Percentiles rank a stretch among this genome's conserved stretches.
Evolutionary conservation across 306 rosid species (phyloP).

Genomic region (Cicer chorassanicum): DNA sequence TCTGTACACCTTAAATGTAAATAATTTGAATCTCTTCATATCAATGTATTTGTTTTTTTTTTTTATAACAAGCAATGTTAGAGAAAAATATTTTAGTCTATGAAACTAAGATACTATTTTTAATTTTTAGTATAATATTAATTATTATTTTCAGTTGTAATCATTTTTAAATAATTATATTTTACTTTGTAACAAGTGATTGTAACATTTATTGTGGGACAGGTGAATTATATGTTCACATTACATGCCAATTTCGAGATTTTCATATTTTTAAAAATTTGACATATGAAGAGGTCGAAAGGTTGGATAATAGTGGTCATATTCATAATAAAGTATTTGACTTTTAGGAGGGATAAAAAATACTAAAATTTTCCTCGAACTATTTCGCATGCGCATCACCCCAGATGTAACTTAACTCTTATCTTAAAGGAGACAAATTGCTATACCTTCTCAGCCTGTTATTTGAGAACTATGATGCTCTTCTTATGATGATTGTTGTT

Average conservation of each 20-base stretch:
- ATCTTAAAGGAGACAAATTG: constrained; percentile 9
- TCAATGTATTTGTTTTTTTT: too few relatives aligned
- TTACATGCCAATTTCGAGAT: background rate
- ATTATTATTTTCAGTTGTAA: too few relatives aligned
- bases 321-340: constrained; percentile 25
- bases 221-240: background rate
- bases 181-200: too few relatives aligned
- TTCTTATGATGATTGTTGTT: background rate
- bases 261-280: background rate
- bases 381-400: constrained; percentile 25
- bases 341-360: background rate
- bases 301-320: constrained; percentile 10
- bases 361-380: background rate
- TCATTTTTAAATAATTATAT: too few relatives aligned
- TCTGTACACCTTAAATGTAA: too few relatives aligned
- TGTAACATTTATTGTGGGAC: too few relatives aligned
- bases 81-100: background rate
- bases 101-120: background rate
- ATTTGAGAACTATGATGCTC: background rate
- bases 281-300: constrained; percentile 28
- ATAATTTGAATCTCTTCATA: too few relatives aligned
- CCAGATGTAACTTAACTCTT: background rate
- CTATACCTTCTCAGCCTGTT: background rate
- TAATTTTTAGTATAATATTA: too few relatives aligned
- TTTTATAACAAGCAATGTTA: too few relatives aligned